Conservation (phyloP, 805 yeast species). For the Wickerhamiella spandovensis region DNA sequence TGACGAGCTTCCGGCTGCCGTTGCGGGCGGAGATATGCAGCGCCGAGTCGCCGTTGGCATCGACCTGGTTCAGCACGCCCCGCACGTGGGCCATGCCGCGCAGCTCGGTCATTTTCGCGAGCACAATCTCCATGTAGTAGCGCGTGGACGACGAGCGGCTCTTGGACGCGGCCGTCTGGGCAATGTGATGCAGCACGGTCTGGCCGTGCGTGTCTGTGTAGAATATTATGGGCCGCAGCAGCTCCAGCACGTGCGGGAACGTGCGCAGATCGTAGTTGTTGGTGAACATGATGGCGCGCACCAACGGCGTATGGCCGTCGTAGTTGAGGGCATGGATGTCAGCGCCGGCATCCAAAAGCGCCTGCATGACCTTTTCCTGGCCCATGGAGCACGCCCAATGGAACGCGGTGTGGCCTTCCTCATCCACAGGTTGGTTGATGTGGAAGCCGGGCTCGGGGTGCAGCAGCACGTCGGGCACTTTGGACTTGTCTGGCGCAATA, state of each 20-base stretch:
- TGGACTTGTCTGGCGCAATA: slow-evolving; percentile 42
- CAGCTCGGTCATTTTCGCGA: slow-evolving; percentile 57
- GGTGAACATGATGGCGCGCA: slow-evolving; percentile 74
- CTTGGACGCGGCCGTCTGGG: slow-evolving; percentile 50
- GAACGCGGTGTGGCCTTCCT: slow-evolving; percentile 85
- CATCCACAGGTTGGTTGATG: slow-evolving; percentile 72
- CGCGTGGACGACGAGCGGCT: slow-evolving; percentile 66
- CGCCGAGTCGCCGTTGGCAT: slow-evolving; percentile 73
- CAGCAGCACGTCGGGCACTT: slow-evolving; percentile 50
- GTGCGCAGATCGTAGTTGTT: slow-evolving; percentile 73
- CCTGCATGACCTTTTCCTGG: slow-evolving; percentile 58
- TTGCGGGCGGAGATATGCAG: slow-evolving; percentile 60
- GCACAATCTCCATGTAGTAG: slow-evolving; percentile 64
- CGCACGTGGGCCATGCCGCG: slow-evolving; percentile 43
- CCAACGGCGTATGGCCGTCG: slow-evolving; percentile 75
- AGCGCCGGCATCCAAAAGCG: slow-evolving; percentile 65
- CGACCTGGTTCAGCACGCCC: slow-evolving; percentile 53
- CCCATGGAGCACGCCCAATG: slow-evolving; percentile 99
- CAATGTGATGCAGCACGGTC: slow-evolving; percentile 79
- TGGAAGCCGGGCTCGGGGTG: slow-evolving; percentile 55
- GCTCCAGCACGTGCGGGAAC: slow-evolving; percentile 64
- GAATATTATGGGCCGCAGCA: slow-evolving; percentile 63
- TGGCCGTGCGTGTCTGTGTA: slow-evolving; percentile 59
- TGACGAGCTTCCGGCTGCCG: slow-evolving; percentile 34
- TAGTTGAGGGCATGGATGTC: slow-evolving; percentile 45